phyloP scores from a whole-genome alignment of 768 basidiomycete genomes.

The Lentinula sp. region DNA sequence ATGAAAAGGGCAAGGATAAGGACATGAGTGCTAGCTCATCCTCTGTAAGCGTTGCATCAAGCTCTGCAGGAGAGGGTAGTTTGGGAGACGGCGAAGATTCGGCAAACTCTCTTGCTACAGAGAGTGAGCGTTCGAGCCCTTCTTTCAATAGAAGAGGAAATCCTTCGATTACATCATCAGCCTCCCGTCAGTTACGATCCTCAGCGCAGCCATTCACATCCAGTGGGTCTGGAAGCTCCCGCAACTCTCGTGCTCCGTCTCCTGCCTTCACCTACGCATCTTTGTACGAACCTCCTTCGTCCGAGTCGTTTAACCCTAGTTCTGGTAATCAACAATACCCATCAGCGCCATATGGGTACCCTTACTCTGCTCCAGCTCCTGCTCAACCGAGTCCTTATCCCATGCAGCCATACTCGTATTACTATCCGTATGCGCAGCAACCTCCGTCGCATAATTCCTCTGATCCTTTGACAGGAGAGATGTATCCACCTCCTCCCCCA shows the following conservation, averaged over 20 bases:
- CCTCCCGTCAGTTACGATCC: slow-evolving; percentile 55
- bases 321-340: slow-evolving; percentile 34
- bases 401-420: slow-evolving; percentile 36
- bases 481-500: slow-evolving; percentile 21
- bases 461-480: slow-evolving; percentile 24
- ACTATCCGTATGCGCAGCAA: slow-evolving; percentile 28
- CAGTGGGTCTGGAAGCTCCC: slow-evolving; percentile 56
- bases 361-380: slow-evolving; percentile 41
- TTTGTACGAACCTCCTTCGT: slow-evolving; percentile 56
- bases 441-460: slow-evolving; percentile 24
- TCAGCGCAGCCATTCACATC: slow-evolving; percentile 40
- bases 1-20: slow-evolving; percentile 59
- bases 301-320: slow-evolving; percentile 41
- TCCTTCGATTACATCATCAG: slow-evolving; percentile 45
- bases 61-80: slow-evolving; percentile 60
- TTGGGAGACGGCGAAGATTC: slow-evolving; percentile 63
- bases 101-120: slow-evolving; percentile 66
- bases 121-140: slow-evolving; percentile 72
- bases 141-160: slow-evolving; percentile 47
- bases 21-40: slow-evolving; percentile 76
- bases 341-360: slow-evolving; percentile 45
- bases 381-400: slow-evolving; percentile 28
- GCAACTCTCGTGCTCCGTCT: slow-evolving; percentile 68
- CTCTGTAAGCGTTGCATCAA: slow-evolving; percentile 62
- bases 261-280: slow-evolving; percentile 73